Conservation (phyloP, 176 grass and related monocot genomes). For the Musa itinerans region DNA sequence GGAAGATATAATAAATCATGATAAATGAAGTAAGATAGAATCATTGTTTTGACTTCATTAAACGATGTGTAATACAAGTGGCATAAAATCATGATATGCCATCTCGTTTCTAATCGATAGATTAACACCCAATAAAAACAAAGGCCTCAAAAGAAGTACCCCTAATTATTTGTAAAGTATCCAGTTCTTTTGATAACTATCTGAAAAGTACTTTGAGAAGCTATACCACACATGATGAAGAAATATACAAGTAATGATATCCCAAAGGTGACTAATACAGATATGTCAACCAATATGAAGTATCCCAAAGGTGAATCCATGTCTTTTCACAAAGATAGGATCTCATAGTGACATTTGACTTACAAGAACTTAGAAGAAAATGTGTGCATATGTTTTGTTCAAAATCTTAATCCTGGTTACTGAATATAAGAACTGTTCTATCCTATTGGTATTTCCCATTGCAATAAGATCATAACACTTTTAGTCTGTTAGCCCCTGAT, state of each 20-base stretch:
- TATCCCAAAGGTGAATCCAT: background rate
- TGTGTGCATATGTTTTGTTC: too few species aligned
- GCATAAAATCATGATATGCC: background rate
- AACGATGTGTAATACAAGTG: background rate
- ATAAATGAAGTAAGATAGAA: background rate
- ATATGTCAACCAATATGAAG: background rate
- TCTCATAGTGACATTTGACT: background rate
- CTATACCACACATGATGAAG: background rate
- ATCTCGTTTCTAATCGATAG: background rate
- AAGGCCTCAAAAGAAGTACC: background rate
- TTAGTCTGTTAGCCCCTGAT: background rate
- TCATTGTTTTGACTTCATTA: background rate
- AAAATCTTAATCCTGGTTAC: background rate
- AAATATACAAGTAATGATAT: background rate
- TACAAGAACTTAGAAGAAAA: background rate
- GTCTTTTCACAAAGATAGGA: background rate
- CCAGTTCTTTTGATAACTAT: too few species aligned
- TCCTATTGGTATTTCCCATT: background rate
- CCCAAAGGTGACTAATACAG: background rate
- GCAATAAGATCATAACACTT: background rate
- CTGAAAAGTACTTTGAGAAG: too few species aligned
- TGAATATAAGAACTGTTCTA: background rate
- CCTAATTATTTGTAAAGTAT: too few species aligned
- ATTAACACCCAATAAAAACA: background rate
- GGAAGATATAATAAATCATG: background rate